Conservation (phyloP, 495 filamentous ascomycete genomes). For the Pseudomonodictys pantanalensis region DNA sequence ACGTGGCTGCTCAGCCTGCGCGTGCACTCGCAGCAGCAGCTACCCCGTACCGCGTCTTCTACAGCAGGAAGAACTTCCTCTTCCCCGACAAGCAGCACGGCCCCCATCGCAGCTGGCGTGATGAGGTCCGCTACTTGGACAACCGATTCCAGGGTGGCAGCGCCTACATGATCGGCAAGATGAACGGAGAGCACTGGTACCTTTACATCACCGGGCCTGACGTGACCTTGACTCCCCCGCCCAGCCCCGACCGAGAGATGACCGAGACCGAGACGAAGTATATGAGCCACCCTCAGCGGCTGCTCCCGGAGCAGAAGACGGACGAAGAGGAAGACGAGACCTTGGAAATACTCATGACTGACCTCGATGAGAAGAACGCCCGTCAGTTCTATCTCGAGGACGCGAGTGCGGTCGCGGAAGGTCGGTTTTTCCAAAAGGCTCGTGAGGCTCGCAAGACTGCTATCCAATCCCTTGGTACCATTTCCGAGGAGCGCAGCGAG, state of each 20-base stretch:
- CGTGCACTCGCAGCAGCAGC: constrained; percentile 66
- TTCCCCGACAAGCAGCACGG: constrained; percentile 93
- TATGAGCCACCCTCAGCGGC: constrained; percentile 49
- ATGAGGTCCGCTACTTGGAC: constrained; percentile 91
- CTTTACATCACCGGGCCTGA: constrained; percentile 90
- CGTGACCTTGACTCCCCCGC: constrained; percentile 76
- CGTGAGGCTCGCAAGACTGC: constrained; percentile 55
- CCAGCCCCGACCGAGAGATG: constrained; percentile 59
- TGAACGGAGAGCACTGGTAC: constrained; percentile 99
- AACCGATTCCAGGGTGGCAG: constrained; percentile 86
- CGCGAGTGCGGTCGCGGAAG: constrained; percentile 85
- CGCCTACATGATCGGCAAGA: constrained; percentile 99
- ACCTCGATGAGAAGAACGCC: constrained; percentile 86
- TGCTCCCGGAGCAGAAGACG: constrained; percentile 21
- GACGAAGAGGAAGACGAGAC: constrained; percentile 71
- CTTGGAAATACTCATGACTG: constrained; percentile 96
- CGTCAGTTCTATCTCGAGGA: constrained; percentile 95
- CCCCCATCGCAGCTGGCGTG: constrained; percentile 94
- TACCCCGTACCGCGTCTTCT: constrained; percentile 93
- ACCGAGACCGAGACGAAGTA: constrained; percentile 65
- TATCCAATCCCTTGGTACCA: constrained; percentile 49
- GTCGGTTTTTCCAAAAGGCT: constrained; percentile 63
- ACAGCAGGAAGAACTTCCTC: constrained; percentile 97
- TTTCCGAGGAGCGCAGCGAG: constrained; percentile 34
- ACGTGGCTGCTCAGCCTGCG: constrained; percentile 50